phyloP scores from a whole-genome alignment of 1,284 basidiomycete genomes.

The Boletus semigastroideus region DNA sequence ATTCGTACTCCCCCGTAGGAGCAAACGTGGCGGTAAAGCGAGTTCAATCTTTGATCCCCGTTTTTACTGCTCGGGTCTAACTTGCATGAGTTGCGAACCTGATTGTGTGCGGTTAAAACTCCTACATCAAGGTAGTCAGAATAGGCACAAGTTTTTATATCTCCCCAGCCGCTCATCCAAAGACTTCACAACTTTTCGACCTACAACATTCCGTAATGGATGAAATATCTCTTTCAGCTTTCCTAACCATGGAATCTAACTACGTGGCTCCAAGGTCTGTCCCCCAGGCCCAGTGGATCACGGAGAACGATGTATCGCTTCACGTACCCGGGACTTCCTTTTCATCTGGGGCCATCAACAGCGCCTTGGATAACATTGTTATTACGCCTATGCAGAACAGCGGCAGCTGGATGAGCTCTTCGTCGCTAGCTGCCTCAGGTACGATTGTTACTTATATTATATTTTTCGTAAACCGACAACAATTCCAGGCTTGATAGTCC shows the following conservation, averaged over 20 bases:
- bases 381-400: neutral
- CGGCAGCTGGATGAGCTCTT: constrained; percentile 4
- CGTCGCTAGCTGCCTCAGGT: constrained; percentile 1
- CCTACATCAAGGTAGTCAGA: neutral
- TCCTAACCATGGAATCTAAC: neutral
- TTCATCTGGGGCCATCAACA: neutral
- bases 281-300: neutral
- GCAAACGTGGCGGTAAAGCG: constrained; percentile 1
- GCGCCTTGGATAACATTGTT: neutral
- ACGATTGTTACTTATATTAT: neutral
- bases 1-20: constrained; percentile 1
- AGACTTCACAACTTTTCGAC: neutral
- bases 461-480: neutral
- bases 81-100: neutral
- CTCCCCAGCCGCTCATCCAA: neutral
- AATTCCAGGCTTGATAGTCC: neutral
- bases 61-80: neutral
- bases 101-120: neutral
- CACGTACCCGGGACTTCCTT: neutral
- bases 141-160: neutral
- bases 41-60: neutral
- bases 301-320: neutral
- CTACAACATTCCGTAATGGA: constrained; percentile 1
- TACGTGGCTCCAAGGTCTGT: neutral
- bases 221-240: neutral